A percentile compares a stretch with the other conserved stretches of the same genome.
These are phyloP conservation scores for Carex scoparia DNA, from an alignment of 176 grass and related monocot species.

Conservation along the genomic window DNA sequence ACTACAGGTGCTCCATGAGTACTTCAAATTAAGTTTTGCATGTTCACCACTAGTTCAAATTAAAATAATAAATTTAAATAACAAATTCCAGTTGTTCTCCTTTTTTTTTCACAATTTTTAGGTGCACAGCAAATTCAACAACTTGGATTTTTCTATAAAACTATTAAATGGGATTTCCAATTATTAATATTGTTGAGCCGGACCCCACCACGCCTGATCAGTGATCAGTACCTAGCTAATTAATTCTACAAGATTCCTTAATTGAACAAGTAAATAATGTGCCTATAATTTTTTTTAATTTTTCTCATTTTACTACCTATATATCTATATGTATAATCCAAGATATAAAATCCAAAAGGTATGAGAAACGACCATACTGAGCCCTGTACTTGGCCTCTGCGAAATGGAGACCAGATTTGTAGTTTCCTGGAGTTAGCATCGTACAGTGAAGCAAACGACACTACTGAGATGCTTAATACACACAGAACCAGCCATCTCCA, in stretches of 20 bases:
- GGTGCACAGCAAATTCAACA: background rate
- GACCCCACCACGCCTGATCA: background rate
- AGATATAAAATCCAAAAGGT: slow-evolving; percentile 17
- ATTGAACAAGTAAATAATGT: background rate
- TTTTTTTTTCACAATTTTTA: background rate
- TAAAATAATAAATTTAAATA: background rate
- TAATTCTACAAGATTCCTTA: background rate
- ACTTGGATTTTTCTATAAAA: background rate
- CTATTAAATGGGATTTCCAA: background rate
- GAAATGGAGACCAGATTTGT: slow-evolving; percentile 25
- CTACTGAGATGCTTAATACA: slow-evolving; percentile 23
- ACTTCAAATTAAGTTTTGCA: background rate
- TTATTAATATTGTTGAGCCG: background rate
- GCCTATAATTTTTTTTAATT: no score
- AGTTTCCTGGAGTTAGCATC: slow-evolving; percentile 5
- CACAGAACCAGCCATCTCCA: slow-evolving; percentile 18
- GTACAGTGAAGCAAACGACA: slow-evolving; percentile 13
- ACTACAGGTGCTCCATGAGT: background rate
- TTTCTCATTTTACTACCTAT: no score
- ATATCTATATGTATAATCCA: background rate
- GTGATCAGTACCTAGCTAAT: background rate
- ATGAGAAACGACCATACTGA: slow-evolving; percentile 13
- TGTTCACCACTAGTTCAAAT: background rate
- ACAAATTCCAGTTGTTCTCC: background rate
- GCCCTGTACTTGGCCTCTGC: background rate